Evolutionary conservation across 2,329 filamentous ascomycete species (phyloP).

Genomic region (Botrytis cinerea): DNA sequence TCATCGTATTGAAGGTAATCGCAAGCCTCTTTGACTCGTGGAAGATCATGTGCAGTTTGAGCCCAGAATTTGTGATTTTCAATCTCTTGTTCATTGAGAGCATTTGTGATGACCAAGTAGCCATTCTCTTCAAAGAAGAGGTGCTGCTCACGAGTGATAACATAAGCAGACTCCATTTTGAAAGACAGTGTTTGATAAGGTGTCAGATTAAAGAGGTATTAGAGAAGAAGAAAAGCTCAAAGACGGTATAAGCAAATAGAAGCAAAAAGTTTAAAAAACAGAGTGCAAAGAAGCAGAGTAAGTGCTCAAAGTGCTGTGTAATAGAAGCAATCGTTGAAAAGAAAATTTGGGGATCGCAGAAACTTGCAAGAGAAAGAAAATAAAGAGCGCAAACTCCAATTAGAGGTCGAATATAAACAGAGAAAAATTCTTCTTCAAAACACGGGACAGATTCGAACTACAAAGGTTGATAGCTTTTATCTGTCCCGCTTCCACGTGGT

Average conservation of each 20-base stretch:
- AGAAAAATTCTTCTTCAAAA: neutral
- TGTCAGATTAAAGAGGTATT: neutral
- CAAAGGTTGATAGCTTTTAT: neutral
- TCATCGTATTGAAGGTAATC: conserved; percentile 44
- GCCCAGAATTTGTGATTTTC: conserved; percentile 40
- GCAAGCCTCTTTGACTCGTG: conserved; percentile 34
- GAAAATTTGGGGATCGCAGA: neutral
- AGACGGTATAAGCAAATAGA: neutral
- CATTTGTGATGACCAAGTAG: conserved; percentile 38
- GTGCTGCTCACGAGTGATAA: neutral
- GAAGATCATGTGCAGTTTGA: conserved; percentile 43
- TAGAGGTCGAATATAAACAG: neutral
- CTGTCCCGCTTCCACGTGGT: neutral
- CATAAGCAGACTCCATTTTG: neutral
- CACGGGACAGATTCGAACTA: neutral
- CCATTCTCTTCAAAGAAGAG: conserved; percentile 39
- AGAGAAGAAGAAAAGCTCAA: neutral
- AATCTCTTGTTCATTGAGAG: conserved; percentile 35
- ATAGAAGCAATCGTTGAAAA: neutral
- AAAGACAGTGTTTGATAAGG: neutral
- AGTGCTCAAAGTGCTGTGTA: neutral
- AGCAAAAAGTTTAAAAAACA: neutral
- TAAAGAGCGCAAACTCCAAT: neutral
- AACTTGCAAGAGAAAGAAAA: neutral
- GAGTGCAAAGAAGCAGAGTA: neutral